Evolutionary conservation across 2,329 filamentous ascomycete genomes (phyloP).

Genomic region (Albophoma yamanashiensis): DNA sequence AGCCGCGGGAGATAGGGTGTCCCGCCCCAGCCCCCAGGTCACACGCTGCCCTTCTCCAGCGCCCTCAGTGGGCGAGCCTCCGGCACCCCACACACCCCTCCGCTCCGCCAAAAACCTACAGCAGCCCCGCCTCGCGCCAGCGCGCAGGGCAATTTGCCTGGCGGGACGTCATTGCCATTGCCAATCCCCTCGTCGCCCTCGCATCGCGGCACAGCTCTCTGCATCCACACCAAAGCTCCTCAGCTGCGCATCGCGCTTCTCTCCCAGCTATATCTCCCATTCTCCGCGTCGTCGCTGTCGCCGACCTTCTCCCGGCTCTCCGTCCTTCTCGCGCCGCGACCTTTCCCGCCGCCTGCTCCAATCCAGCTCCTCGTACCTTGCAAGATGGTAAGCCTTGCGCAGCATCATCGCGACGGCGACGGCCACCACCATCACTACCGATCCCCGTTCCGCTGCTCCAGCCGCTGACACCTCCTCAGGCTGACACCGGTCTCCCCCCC

Average conservation of each 20-base stretch:
- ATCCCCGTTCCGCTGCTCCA: neutral
- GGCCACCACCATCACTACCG: neutral
- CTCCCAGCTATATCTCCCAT: neutral
- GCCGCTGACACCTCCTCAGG: conserved; percentile 24
- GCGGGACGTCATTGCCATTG: neutral
- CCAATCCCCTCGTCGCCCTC: neutral
- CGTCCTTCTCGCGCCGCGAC: neutral
- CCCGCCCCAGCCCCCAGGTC: neutral
- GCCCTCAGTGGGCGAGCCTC: neutral
- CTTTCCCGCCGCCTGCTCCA: neutral
- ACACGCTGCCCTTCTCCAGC: neutral
- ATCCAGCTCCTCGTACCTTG: neutral
- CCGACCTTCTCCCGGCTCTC: neutral
- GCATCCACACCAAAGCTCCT: neutral
- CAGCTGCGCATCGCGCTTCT: neutral
- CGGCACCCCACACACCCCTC: neutral
- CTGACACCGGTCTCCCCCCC: conserved; percentile 69
- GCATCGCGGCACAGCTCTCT: neutral
- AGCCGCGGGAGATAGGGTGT: neutral
- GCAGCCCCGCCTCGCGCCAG: neutral
- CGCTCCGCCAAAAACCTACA: neutral
- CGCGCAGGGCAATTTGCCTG: neutral
- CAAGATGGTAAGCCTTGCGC: neutral
- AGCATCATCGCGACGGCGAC: neutral
- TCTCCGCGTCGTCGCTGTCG: neutral